Percentiles rank a stretch among this genome's conserved stretches.
Evolutionary conservation across 164 flowering plant species (phyloP).

Genomic region (Magnolia officinalis): DNA sequence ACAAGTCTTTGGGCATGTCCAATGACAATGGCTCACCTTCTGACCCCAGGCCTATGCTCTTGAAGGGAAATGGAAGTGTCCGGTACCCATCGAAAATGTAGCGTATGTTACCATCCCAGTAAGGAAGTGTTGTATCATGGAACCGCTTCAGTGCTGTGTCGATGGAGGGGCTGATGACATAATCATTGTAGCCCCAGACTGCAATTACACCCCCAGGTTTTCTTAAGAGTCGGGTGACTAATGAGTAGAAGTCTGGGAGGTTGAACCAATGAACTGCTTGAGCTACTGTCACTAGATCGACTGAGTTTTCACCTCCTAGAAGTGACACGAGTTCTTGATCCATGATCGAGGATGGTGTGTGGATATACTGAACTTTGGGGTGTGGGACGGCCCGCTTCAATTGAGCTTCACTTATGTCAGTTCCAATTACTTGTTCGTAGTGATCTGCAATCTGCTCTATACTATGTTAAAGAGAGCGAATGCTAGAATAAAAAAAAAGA

Average conservation of each 20-base stretch:
- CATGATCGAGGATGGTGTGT: slow-evolving; percentile 21
- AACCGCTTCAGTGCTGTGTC: slow-evolving; percentile 31
- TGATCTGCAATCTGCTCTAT: slow-evolving; percentile 20
- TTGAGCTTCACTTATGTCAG: slow-evolving; percentile 21
- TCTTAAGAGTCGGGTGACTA: slow-evolving; percentile 43
- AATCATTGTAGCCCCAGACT: slow-evolving; percentile 66
- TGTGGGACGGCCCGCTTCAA: slow-evolving; percentile 15
- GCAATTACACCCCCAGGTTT: slow-evolving; percentile 71
- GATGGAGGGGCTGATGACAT: slow-evolving; percentile 26
- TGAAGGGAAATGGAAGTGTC: slow-evolving; percentile 27
- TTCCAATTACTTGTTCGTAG: slow-evolving; percentile 24
- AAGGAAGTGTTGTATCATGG: slow-evolving; percentile 12
- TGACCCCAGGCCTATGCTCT: slow-evolving; percentile 15
- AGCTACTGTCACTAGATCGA: slow-evolving; percentile 43
- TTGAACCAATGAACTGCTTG: slow-evolving; percentile 74
- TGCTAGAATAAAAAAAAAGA: no score
- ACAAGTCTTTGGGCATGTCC: slow-evolving; percentile 8
- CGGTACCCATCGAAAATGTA: slow-evolving; percentile 11
- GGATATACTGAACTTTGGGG: slow-evolving; percentile 18
- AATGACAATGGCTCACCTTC: slow-evolving; percentile 21
- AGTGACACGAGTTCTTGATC: slow-evolving; percentile 8
- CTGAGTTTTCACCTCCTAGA: slow-evolving; percentile 16
- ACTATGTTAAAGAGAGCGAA: background rate
- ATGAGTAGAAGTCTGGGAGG: slow-evolving; percentile 49
- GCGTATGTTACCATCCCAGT: slow-evolving; percentile 8